Evolutionary conservation across 352 stramenopile species (phyloP).

Genomic region (Phytophthora litchii): DNA sequence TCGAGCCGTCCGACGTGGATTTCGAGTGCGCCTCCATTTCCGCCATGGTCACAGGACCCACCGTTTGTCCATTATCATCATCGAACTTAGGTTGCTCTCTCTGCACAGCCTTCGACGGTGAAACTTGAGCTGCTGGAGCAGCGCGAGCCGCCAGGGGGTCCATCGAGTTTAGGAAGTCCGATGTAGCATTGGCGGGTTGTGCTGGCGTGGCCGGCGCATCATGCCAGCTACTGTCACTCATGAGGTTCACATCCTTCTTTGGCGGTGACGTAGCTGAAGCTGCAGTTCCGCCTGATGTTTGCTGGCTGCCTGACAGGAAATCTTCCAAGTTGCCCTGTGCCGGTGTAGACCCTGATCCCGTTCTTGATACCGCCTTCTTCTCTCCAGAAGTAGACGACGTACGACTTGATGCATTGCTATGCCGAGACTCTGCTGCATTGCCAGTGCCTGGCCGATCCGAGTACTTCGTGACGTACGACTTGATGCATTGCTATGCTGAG

Average conservation of each 20-base stretch:
- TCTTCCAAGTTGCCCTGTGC: conserved; percentile 64
- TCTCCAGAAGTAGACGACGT: conserved; percentile 22
- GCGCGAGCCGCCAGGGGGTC: conserved; percentile 57
- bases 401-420: conserved; percentile 32
- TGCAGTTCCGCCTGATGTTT: conserved; percentile 11
- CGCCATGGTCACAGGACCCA: conserved; percentile 81
- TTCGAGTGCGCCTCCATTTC: conserved; percentile 78
- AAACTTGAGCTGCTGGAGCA: conserved; percentile 21
- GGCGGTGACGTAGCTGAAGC: conserved; percentile 15
- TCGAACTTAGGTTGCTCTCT: conserved; percentile 75
- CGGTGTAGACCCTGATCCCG: conserved; percentile 32
- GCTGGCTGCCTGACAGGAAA: conserved; percentile 69
- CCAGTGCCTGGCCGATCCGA: conserved; percentile 35
- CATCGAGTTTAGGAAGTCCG: conserved; percentile 72
- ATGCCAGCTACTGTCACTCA: conserved; percentile 65
- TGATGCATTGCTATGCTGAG: conserved; percentile 33
- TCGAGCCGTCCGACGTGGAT: conserved; percentile 76
- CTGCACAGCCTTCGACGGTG: conserved; percentile 24
- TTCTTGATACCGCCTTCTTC: conserved; percentile 40
- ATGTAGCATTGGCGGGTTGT: conserved; percentile 34
- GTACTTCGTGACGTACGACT: conserved; percentile 19
- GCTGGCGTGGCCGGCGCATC: conserved; percentile 31
- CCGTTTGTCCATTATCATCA: conserved; percentile 78
- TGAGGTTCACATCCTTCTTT: conserved; percentile 68
- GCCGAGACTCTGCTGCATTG: conserved; percentile 26